Percentiles rank a stretch among this genome's conserved stretches.
phyloP scores from a whole-genome alignment of 805 yeast species.

The Hyphopichia homilentoma region DNA sequence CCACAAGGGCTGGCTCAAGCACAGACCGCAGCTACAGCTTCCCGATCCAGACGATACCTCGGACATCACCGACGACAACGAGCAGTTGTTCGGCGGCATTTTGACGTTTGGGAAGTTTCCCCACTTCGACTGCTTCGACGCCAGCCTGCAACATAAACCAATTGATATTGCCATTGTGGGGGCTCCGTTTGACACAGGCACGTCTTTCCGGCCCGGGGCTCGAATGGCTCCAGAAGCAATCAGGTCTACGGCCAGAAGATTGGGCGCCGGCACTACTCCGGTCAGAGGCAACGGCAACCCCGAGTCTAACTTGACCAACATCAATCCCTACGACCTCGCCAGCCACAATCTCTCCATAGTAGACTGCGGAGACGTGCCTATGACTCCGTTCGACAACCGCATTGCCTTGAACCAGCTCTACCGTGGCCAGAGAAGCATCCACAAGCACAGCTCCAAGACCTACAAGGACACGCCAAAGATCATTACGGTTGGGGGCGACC shows the following conservation, averaged over 20 bases:
- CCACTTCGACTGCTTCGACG: conserved; percentile 45
- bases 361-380: conserved; percentile 65
- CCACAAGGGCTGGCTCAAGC: conserved; percentile 9
- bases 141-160: conserved; percentile 14
- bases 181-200: conserved; percentile 28
- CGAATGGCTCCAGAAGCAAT: conserved; percentile 24
- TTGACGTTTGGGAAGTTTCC: conserved; percentile 52
- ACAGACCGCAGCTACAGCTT: conserved; percentile 17
- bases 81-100: conserved; percentile 45
- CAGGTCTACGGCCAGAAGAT: conserved; percentile 13
- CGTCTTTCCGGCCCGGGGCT: conserved; percentile 24
- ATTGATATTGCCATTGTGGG: conserved; percentile 25
- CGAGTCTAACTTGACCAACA: conserved; percentile 29
- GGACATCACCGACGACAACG: conserved; percentile 16
- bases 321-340: conserved; percentile 51
- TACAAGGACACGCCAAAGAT: conserved; percentile 27
- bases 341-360: conserved; percentile 41
- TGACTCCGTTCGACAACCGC: conserved; percentile 62
- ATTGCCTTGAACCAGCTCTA: conserved; percentile 59
- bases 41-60: conserved; percentile 35
- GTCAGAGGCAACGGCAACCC: conserved; percentile 33
- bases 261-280: conserved; percentile 35
- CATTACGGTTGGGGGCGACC: conserved; percentile 61
- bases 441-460: conserved; percentile 5
- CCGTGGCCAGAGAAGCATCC: conserved; percentile 39